Percentiles rank a stretch among this genome's conserved stretches.
Evolutionary conservation across 306 rosid species (phyloP).

Genomic region (Dalbergia cochinchinensis): DNA sequence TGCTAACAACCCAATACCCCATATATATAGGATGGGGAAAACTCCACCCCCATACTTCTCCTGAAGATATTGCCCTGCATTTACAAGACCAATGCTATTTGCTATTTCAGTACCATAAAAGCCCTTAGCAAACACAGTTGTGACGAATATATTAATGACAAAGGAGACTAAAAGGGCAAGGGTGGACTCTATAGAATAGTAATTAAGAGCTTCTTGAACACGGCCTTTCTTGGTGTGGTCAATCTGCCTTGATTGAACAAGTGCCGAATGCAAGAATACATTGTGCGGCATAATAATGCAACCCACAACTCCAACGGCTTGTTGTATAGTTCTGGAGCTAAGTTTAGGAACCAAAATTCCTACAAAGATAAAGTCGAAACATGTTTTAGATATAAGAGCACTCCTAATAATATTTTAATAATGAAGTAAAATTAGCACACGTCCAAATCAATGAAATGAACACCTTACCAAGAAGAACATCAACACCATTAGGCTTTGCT

Average conservation of each 20-base stretch:
- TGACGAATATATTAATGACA: conserved; percentile 82
- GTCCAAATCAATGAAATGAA: conserved; percentile 26
- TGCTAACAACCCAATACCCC: conserved; percentile 94
- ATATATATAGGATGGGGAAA: conserved; percentile 87
- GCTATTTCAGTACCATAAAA: conserved; percentile 86
- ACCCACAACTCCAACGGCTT: conserved; percentile 98
- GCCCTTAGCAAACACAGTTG: conserved; percentile 91
- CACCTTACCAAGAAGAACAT: conserved; percentile 80
- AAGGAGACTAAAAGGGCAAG: conserved; percentile 83
- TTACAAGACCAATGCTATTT: conserved; percentile 78
- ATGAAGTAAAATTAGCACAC: conserved; percentile 13
- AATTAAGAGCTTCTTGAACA: conserved; percentile 91
- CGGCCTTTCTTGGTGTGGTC: conserved; percentile 75
- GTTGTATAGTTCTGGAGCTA: conserved; percentile 86
- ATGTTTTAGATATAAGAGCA: conserved; percentile 36
- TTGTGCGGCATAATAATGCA: conserved; percentile 99
- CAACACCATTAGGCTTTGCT: conserved; percentile 82
- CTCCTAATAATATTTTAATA: neutral
- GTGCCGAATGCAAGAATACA: conserved; percentile 93
- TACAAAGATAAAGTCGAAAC: conserved; percentile 39
- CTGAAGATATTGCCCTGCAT: conserved; percentile 93
- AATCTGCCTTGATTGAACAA: conserved; percentile 87
- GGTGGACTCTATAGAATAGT: conserved; percentile 90
- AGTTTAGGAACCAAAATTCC: conserved; percentile 94
- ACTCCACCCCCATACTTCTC: conserved; percentile 91